Base-by-base conservation (phyloP, 345 rosid species). In the Eucalyptus polyanthemos region DNA sequence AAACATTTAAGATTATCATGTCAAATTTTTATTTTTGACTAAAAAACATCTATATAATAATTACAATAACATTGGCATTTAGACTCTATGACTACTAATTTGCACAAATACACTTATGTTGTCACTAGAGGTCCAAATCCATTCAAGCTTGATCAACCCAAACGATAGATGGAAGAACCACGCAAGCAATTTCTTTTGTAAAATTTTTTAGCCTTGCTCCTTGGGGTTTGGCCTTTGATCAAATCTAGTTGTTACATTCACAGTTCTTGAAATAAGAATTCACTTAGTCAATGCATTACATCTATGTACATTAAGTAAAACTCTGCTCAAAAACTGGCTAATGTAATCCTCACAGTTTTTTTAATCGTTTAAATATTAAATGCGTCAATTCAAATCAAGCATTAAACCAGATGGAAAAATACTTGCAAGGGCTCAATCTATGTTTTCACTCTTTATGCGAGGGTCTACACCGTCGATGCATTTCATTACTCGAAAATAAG, bases 221-320 rank as follows among this genome's bases (percentile, higher is more conserved):
- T 0, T 1, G 7, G 7, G 3, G 67, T 1, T 60, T 29, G 15
- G 7, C 8, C 14, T 11, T 27, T 60, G 67, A 60, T 60, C 67
- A 25, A 27, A 12, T 11, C 14, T 27, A 60, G 67, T 0, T 1
- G 4, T 3, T 2, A 60, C 67, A 60, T 60, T 5, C 31, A 27
- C 31, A 0, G 3, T 5, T 60, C 31, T 60, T 1, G 31, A 60
- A 60, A 27, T 2, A 60, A 11, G 2, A 60, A 27, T 27, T 6
- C 31, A 3, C 8, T 60, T 1, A 5, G 0, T 5, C 2, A 6
- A 0, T 60, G 4, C 31, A 60, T 0, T 60, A 6, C 15, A 27
- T 60, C 16, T 2, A 60, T 27, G 15, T 6, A 5, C 2, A 25
- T 60, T 4, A 5, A 25, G 3, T 11, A 2, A 58, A 7, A 58